These are phyloP conservation scores for Aspergillus texensis DNA, from an alignment of 2,329 filamentous ascomycete species.

Conservation along the genomic window DNA sequence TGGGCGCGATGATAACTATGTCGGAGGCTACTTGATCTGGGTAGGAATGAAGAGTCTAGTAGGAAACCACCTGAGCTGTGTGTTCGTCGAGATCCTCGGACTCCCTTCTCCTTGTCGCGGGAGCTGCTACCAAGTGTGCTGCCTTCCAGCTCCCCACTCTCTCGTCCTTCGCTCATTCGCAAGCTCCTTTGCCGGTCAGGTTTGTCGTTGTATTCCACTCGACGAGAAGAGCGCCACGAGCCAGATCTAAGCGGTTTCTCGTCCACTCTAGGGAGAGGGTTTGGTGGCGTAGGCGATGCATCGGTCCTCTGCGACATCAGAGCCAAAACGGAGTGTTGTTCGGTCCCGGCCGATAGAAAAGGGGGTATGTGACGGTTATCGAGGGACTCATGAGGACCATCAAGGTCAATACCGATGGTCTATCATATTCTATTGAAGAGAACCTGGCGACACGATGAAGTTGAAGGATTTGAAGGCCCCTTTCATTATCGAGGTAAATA, in stretches of 20 bases:
- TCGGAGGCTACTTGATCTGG: slow-evolving; percentile 30
- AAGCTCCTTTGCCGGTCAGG: slow-evolving; percentile 20
- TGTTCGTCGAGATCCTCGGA: slow-evolving; percentile 28
- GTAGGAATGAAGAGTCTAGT: slow-evolving; percentile 44
- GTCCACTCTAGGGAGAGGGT: slow-evolving; percentile 21
- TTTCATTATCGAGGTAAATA: slow-evolving; percentile 4
- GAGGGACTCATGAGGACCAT: slow-evolving; percentile 25
- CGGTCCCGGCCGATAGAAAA: slow-evolving; percentile 26
- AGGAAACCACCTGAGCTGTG: slow-evolving; percentile 48
- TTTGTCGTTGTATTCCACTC: slow-evolving; percentile 21
- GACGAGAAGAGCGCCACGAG: background rate
- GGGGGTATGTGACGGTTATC: slow-evolving; percentile 20
- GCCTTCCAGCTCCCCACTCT: slow-evolving; percentile 38
- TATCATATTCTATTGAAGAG: slow-evolving; percentile 1
- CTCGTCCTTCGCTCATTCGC: slow-evolving; percentile 32
- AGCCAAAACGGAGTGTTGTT: slow-evolving; percentile 21
- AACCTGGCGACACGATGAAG: background rate
- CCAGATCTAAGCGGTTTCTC: slow-evolving; percentile 4
- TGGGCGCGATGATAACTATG: slow-evolving; percentile 27
- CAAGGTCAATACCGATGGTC: slow-evolving; percentile 1
- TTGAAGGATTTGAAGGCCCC: background rate
- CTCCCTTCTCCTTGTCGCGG: slow-evolving; percentile 34
- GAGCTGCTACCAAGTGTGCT: slow-evolving; percentile 41
- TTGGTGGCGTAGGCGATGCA: slow-evolving; percentile 15
- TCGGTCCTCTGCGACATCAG: slow-evolving; percentile 27